Percentiles rank a stretch among this genome's conserved stretches.
phyloP scores from a whole-genome alignment of 768 basidiomycete genomes.

The Mycena olivaceomarginata region DNA sequence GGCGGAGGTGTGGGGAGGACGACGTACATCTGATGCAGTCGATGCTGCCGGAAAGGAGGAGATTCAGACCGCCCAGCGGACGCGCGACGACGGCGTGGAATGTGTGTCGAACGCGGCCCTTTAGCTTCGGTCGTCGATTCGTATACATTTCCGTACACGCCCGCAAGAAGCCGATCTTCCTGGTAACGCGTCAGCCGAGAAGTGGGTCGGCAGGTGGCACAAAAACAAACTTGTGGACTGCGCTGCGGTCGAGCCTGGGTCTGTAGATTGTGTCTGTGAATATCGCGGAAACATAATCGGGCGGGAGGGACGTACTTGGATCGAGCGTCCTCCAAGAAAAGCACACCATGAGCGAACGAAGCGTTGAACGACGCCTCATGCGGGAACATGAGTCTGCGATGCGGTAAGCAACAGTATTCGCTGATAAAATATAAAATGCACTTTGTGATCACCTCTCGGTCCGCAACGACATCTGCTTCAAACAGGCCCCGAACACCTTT shows the following conservation, averaged over 20 bases:
- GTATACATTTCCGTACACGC: constrained; percentile 32
- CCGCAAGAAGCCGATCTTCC: constrained; percentile 24
- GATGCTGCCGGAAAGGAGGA: constrained; percentile 39
- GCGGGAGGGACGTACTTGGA: background rate
- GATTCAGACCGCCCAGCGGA: constrained; percentile 41
- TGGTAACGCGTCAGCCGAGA: background rate
- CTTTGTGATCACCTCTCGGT: constrained; percentile 28
- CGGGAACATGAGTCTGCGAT: constrained; percentile 36
- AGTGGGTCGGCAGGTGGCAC: no score
- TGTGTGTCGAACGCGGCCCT: constrained; percentile 2
- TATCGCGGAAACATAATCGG: background rate
- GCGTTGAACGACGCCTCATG: constrained; percentile 33
- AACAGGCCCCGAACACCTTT: constrained; percentile 22
- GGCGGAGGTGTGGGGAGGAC: background rate
- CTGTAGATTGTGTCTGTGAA: background rate
- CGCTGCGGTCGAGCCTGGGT: background rate
- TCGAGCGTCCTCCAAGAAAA: constrained; percentile 31
- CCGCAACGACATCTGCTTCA: constrained; percentile 39
- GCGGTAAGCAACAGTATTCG: background rate
- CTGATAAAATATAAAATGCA: background rate
- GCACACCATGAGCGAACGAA: constrained; percentile 37
- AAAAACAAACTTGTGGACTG: background rate
- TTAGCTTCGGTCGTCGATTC: background rate
- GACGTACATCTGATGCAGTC: constrained; percentile 38
- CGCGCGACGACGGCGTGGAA: constrained; percentile 39